phyloP scores from a whole-genome alignment of 2,329 filamentous ascomycete genomes.

The Fusarium multiceps region DNA sequence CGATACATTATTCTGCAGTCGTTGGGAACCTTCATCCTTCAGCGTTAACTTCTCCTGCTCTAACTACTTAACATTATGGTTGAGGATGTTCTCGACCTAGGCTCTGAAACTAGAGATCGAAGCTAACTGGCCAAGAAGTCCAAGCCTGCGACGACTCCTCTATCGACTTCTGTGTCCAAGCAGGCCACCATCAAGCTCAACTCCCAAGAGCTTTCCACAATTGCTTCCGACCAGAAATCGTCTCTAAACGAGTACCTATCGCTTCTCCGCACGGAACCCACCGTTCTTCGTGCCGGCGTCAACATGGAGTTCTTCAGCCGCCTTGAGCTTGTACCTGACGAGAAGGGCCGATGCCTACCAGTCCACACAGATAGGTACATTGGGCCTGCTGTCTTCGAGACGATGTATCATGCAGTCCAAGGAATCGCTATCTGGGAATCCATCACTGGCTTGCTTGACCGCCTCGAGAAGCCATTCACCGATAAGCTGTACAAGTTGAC shows the following conservation, averaged over 20 bases:
- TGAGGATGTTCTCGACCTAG: conserved; percentile 55
- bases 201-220: conserved; percentile 47
- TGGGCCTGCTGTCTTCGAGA: conserved; percentile 56
- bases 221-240: conserved; percentile 50
- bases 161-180: conserved; percentile 48
- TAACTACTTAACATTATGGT: conserved; percentile 56
- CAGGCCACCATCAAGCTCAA: conserved; percentile 45
- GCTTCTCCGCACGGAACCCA: conserved; percentile 50
- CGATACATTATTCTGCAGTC: conserved; percentile 46
- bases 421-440: conserved; percentile 56
- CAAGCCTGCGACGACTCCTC: conserved; percentile 45
- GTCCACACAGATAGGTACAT: conserved; percentile 56
- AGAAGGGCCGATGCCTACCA: conserved; percentile 55
- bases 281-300: conserved; percentile 49
- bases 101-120: conserved; percentile 47
- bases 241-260: conserved; percentile 51
- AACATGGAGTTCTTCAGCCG: conserved; percentile 54
- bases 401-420: conserved; percentile 52
- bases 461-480: conserved; percentile 40
- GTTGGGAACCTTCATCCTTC: conserved; percentile 52
- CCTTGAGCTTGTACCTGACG: conserved; percentile 58
- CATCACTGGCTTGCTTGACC: conserved; percentile 51
- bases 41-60: conserved; percentile 53
- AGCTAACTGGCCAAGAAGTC: conserved; percentile 45
- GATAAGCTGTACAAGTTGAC: conserved; percentile 49